Conservation (phyloP, 1,284 basidiomycete species). For the Pterulicium gracile region DNA sequence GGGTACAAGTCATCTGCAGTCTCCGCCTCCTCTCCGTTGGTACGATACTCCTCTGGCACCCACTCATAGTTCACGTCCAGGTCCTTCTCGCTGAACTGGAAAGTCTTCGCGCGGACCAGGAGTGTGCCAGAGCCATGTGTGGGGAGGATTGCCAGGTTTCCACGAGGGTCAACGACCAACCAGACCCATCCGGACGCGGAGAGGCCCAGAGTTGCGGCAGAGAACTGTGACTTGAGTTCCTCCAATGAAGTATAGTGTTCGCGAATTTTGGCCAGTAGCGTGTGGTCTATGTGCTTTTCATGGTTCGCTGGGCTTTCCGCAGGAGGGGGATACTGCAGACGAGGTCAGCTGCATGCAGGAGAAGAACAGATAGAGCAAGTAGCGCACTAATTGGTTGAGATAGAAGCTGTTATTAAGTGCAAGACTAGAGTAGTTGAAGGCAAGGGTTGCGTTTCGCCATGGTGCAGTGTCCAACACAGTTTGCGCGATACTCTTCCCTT, state of each 20-base stretch:
- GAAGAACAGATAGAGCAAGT: too few species aligned
- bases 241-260: constrained; percentile 52
- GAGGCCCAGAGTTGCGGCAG: constrained; percentile 69
- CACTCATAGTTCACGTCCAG: background rate
- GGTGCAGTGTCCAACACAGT: constrained; percentile 65
- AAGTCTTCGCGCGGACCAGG: constrained; percentile 55
- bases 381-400: constrained; percentile 74
- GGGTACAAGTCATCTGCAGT: background rate
- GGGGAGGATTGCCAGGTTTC: constrained; percentile 62
- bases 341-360: constrained; percentile 4
- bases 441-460: constrained; percentile 52
- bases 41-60: background rate
- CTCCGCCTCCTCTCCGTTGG: background rate
- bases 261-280: constrained; percentile 32
- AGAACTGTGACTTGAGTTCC: constrained; percentile 69
- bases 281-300: constrained; percentile 29
- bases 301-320: constrained; percentile 21
- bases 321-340: constrained; percentile 40
- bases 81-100: constrained; percentile 21
- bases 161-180: constrained; percentile 66
- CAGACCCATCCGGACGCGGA: constrained; percentile 82
- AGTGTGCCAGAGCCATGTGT: constrained; percentile 90
- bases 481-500: constrained; percentile 56
- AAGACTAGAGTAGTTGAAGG: constrained; percentile 88
- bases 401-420: constrained; percentile 97